Percentiles rank a stretch among this genome's conserved stretches.
Conservation (phyloP, 345 rosid genomes). For the Pistacia integerrima region DNA sequence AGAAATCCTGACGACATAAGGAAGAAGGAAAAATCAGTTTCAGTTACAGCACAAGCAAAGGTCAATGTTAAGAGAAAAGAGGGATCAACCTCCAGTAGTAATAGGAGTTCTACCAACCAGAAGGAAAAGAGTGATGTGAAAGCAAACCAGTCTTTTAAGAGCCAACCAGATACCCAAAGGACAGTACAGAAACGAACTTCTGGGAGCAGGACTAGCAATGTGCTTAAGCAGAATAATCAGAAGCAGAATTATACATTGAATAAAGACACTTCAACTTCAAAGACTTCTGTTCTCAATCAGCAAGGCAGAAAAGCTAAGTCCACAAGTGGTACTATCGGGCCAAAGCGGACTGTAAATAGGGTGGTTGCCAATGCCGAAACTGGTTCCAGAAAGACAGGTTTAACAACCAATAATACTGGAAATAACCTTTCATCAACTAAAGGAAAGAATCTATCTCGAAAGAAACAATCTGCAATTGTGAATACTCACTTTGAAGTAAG, state of each 20-base stretch:
- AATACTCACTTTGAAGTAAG: conserved; percentile 30
- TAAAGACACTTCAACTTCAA: conserved; percentile 39
- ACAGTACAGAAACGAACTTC: conserved; percentile 42
- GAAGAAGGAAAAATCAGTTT: conserved; percentile 46
- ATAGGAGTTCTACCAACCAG: conserved; percentile 38
- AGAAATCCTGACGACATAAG: conserved; percentile 36
- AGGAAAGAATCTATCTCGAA: conserved; percentile 39
- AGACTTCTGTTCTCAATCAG: conserved; percentile 39
- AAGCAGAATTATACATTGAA: conserved; percentile 58
- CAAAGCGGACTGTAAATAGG: conserved; percentile 44
- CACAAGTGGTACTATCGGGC: conserved; percentile 32
- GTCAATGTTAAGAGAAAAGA: conserved; percentile 46
- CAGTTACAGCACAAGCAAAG: conserved; percentile 47
- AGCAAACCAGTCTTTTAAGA: conserved; percentile 34
- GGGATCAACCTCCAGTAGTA: conserved; percentile 30
- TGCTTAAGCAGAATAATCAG: conserved; percentile 65
- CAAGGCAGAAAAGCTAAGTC: conserved; percentile 37
- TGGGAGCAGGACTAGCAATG: conserved; percentile 29
- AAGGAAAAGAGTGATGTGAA: conserved; percentile 50
- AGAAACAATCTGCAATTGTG: conserved; percentile 42
- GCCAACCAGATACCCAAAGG: conserved; percentile 36
- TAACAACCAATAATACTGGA: conserved; percentile 23
- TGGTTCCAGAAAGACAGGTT: conserved; percentile 37
- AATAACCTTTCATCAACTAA: conserved; percentile 46
- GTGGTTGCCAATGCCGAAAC: conserved; percentile 36